Evolutionary conservation across 2,329 filamentous ascomycete genomes (phyloP).

Genomic region (Sporothrix schenckii): DNA sequence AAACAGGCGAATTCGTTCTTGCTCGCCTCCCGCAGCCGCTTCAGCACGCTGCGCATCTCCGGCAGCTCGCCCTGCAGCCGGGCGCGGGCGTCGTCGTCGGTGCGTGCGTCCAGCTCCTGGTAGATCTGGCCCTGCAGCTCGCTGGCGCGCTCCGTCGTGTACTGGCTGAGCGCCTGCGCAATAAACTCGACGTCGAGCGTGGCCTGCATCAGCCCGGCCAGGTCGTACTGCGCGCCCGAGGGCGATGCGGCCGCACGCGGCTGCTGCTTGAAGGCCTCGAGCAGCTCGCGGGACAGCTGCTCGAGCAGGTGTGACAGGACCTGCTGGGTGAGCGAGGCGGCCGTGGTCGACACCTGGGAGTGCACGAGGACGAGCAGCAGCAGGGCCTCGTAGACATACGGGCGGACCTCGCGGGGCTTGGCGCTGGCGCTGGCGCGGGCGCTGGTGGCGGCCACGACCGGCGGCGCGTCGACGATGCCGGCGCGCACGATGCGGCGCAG

Average conservation of each 20-base stretch:
- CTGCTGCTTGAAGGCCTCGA: slow-evolving; percentile 73
- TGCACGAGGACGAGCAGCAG: slow-evolving; percentile 87
- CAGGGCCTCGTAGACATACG: slow-evolving; percentile 88
- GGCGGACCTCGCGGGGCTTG: slow-evolving; percentile 71
- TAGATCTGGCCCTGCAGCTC: slow-evolving; percentile 85
- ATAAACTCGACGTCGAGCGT: slow-evolving; percentile 97
- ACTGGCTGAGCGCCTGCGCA: slow-evolving; percentile 87
- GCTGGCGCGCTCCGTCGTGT: slow-evolving; percentile 79
- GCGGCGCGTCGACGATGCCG: slow-evolving; percentile 66
- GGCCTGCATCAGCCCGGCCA: slow-evolving; percentile 89
- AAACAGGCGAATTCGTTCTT: slow-evolving; percentile 89
- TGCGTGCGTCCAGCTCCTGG: slow-evolving; percentile 83
- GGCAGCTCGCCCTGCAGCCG: slow-evolving; percentile 83
- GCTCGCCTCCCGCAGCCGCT: slow-evolving; percentile 77
- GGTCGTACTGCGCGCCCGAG: slow-evolving; percentile 57
- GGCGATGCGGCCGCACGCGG: slow-evolving; percentile 36
- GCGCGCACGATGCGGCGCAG: slow-evolving; percentile 70
- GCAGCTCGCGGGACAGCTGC: slow-evolving; percentile 75
- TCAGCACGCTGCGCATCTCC: slow-evolving; percentile 84
- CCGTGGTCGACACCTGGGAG: slow-evolving; percentile 81
- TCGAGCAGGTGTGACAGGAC: slow-evolving; percentile 88
- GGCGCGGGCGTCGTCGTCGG: slow-evolving; percentile 81
- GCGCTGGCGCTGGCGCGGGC: slow-evolving; percentile 52
- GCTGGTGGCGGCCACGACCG: slow-evolving; percentile 54
- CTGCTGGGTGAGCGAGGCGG: slow-evolving; percentile 72